These are phyloP conservation scores for Pseudonitzschia delicatissima DNA, from an alignment of 108 stramenopile species.

Conservation along the genomic window DNA sequence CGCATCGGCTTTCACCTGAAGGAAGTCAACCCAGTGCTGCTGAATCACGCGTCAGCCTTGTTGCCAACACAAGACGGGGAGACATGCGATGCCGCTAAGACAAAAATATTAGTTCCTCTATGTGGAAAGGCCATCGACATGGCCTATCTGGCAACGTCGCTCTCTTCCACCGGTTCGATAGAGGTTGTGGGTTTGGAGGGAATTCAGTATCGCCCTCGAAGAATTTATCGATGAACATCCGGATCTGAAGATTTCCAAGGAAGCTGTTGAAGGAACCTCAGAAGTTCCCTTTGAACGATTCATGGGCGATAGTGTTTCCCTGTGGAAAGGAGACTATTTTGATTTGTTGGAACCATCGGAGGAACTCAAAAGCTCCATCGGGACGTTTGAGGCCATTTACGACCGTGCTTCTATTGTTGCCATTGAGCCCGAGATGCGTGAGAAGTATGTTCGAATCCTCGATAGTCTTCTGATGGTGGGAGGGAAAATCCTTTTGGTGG, in stretches of 20 bases:
- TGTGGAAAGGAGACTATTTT: conserved; percentile 73
- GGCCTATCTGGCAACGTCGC: conserved; percentile 54
- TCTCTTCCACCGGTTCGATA: conserved; percentile 1
- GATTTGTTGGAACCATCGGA: conserved; percentile 19
- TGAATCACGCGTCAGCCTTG: not conserved
- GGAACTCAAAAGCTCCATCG: conserved; percentile 1
- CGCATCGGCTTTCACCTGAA: conserved; percentile 30
- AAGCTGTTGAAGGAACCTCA: not conserved
- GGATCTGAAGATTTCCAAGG: conserved; percentile 34
- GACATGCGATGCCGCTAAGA: not conserved
- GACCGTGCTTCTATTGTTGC: conserved; percentile 84
- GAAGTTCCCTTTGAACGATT: conserved; percentile 31
- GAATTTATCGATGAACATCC: conserved; percentile 72
- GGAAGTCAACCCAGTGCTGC: conserved; percentile 27
- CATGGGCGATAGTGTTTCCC: conserved; percentile 48
- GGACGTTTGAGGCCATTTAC: conserved; percentile 61
- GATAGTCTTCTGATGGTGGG: conserved; percentile 51
- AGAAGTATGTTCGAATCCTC: conserved; percentile 53
- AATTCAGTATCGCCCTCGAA: conserved; percentile 59
- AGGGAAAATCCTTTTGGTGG: conserved; percentile 59
- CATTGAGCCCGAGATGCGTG: conserved; percentile 59
- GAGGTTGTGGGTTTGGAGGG: conserved; percentile 80
- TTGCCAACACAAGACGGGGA: not conserved
- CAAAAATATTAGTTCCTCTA: conserved; percentile 70
- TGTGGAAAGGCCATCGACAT: conserved; percentile 87